Base-by-base conservation (phyloP, 805 yeast genomes). In the Candida mattraensis region DNA sequence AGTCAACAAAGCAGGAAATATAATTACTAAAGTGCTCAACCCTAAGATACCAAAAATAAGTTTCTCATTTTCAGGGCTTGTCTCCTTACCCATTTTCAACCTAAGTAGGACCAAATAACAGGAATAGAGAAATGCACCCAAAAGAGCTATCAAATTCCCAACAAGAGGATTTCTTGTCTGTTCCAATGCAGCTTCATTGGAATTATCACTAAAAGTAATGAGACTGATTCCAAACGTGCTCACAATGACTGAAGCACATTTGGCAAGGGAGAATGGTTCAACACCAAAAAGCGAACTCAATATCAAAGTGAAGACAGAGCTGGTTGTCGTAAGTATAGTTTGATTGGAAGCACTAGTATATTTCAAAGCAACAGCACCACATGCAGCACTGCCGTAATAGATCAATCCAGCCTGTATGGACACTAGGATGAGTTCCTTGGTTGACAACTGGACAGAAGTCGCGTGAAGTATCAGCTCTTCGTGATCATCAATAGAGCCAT, bases 311-410 rank as follows among this genome's bases (percentile, higher is more conserved):
- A 72, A 75, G 4, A 73, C 61, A 10, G 79, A 69, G 3, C 78
- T 66, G 1, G 77, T 67, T 2, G 79, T 68, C 5, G 76, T 66
- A 12, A 75, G 49, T 7, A 74, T 70, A 0, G 79, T 70, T 45
- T 67, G 74, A 45, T 72, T 74, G 14, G 79, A 69, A 0, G 78
- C 76, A 8, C 75, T 66, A 0, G 81, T 75, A 47, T 63, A 75
- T 42, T 63, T 62, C 28, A 75, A 58, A 3, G 74, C 58, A n/a
- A 56, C 35, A 53, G 72, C 61, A 4, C 61, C 70, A 39, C 63
- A 57, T 7, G 63, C 45, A 37, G 72, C 71, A 48, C 65, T 70
- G 4, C 53, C 26, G 35, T 57, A 67, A 48, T 75, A 75, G 7
- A 73, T 59, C 2, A 64, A 26, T 4, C 76, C 53, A 0, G 71